A percentile compares a stretch with the other conserved stretches of the same genome.
Conservation (phyloP, 371 early-diverging fungal species). For the Mucor saturninus region DNA sequence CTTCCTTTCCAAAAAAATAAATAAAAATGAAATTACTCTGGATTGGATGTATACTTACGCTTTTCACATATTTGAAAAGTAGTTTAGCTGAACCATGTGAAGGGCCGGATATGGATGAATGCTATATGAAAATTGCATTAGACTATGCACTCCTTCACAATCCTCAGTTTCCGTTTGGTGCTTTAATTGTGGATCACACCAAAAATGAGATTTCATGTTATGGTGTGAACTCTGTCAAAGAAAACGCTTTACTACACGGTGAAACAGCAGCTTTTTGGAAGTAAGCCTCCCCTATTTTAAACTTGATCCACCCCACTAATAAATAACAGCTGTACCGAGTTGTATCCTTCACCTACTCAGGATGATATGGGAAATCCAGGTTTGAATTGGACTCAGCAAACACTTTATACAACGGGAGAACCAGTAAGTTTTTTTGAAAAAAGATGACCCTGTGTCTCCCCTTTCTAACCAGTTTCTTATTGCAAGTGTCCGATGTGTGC, state of each 20-base stretch:
- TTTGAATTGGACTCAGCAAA: constrained; percentile 36
- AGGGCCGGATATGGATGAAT: constrained; percentile 26
- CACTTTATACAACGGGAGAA: constrained; percentile 44
- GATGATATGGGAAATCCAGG: constrained; percentile 37
- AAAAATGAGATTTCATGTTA: constrained; percentile 42
- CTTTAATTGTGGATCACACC: constrained; percentile 41
- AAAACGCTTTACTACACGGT: constrained; percentile 41
- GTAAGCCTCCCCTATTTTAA: constrained; percentile 18
- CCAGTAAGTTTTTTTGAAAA: constrained; percentile 26
- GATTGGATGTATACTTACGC: too few species aligned
- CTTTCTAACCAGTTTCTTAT: background rate
- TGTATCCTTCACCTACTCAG: constrained; percentile 40
- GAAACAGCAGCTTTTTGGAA: constrained; percentile 47
- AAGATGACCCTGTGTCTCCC: too few species aligned
- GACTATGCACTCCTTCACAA: constrained; percentile 39
- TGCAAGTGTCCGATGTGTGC: constrained; percentile 43
- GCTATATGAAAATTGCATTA: constrained; percentile 40
- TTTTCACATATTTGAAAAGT: too few species aligned
- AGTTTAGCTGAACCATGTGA: too few species aligned
- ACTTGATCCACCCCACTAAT: too few species aligned
- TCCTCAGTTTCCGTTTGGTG: constrained; percentile 37
- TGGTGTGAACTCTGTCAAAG: constrained; percentile 37
- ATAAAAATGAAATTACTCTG: too few species aligned
- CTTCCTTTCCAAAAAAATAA: too few species aligned
- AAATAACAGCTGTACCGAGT: constrained; percentile 1